Base-by-base conservation (phyloP, 2,329 filamentous ascomycete genomes). In the Sporothrix pseudoabietina region DNA sequence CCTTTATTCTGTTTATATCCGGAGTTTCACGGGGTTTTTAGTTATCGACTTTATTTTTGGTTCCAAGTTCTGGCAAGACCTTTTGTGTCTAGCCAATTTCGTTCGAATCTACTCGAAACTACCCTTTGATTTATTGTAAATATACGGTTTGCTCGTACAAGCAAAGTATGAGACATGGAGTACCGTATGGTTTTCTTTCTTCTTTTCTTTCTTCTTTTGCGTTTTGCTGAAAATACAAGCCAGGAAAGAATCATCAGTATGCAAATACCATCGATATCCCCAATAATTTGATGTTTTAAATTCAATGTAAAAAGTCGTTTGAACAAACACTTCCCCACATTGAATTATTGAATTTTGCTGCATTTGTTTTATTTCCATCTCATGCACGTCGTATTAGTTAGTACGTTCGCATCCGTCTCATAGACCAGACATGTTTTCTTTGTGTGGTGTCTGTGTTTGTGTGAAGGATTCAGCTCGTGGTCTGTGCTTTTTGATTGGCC, bases 401-500 rank as follows among this genome's bases (percentile, higher is more conserved):
- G 2, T n/a, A 52, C 47, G 2, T 55, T 55, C 10, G 8, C n/a
- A 12, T 55, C 14, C 52, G 52, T 19, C 16, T n/a, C 26, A 61
- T 16, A 61, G 57, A 32, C 39, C 52, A 30, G 26, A 9, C 26
- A 57, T 57, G 26, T 61, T 4, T 32, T 35, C 12, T 59, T 35
- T 30, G 22, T 59, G 16, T 59, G 16, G 16, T 55, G 57, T 39
- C 14, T 61, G 57, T 61, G 57, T 39, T 39, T 65, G 10, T 14
- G 41, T 47, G 39, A 10, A 26, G 5, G 35, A 44, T 30, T 35
- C 44, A 35, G 44, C 26, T 30, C 30, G 14, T 49, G 26, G 44
- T 49, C 63, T 49, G 63, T 32, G 63, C 41, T 16, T 26, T 14
- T 26, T 68, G 65, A 52, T 68, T 68, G 65, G 61, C 61, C 39